Base-by-base conservation (phyloP, 1,284 basidiomycete species). In the Ceratobasidium sp. region DNA sequence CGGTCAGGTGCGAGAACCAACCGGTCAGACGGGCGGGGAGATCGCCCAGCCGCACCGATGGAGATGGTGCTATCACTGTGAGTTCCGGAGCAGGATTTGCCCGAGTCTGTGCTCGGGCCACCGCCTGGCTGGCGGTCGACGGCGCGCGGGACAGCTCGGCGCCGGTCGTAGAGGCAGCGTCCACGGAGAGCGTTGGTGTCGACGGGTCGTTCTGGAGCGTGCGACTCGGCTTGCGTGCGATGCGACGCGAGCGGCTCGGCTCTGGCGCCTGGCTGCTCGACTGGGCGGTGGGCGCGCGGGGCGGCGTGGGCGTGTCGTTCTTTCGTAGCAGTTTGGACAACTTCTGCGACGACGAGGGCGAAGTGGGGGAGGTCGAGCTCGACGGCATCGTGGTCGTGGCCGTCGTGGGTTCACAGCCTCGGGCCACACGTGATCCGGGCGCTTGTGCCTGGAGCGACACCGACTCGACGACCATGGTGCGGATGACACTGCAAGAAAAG, bases 1-100 rank as follows among this genome's bases (percentile, higher is more conserved):
- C 79, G 77, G 83, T 86, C 78, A 92, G 89, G 79, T 92, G 90
- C 0, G 88, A 86, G 79, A 92, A 85, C 90, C 90, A 92, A 76
- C 90, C 90, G 0, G 88, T 88, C 56, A 91, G 85, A 0, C 90
- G 84, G 12, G 88, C 86, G 25, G 86, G 84, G 23, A 87, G 79
- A 79, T 87, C 86, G 33, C 73, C 60, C 16, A 74, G 69, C 1
- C 69, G 69, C 16, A 71, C 69, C 46, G 69, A 58, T 5, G 66
- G 56, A 1, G 66, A 70, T 2, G 64, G 42, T 11, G 46, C 69
- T 11, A 53, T 36, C 9, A 54, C 62, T 12, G 62, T 28, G 14
- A 71, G 56, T 58, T 58, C 69, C 18, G 38, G n/a, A 0, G 42
- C 46, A n/a, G 69, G 21, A n/a, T 48, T 30, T 33, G 23, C 21